A percentile compares a stretch with the other conserved stretches of the same genome.
These are phyloP conservation scores for Lachnellula suecica DNA, from an alignment of 2,329 filamentous ascomycete genomes.

Conservation along the genomic window DNA sequence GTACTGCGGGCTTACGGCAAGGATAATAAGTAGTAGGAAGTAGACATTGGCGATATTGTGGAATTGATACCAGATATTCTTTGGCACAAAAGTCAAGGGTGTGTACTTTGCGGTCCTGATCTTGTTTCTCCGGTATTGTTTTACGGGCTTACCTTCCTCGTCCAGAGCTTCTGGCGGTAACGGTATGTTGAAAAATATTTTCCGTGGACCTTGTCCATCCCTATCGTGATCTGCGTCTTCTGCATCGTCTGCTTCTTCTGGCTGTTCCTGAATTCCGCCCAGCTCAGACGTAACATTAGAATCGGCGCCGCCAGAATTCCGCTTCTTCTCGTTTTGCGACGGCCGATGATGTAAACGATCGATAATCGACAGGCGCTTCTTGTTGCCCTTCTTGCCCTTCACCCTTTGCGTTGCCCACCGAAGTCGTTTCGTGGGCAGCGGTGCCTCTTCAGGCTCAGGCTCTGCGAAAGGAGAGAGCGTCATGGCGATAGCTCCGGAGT, in stretches of 20 bases:
- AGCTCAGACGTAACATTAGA: conserved; percentile 34
- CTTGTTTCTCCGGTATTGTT: conserved; percentile 84
- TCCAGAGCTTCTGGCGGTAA: conserved; percentile 75
- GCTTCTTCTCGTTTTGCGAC: conserved; percentile 68
- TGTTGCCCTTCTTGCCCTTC: conserved; percentile 69
- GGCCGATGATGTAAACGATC: conserved; percentile 66
- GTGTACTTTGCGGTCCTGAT: conserved; percentile 98
- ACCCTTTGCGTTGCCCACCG: conserved; percentile 96
- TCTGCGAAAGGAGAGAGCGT: conserved; percentile 19
- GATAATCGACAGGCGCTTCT: conserved; percentile 82
- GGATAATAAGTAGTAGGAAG: conserved; percentile 93
- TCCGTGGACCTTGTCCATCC: conserved; percentile 44
- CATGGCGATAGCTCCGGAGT: conserved; percentile 16
- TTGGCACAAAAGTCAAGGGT: conserved; percentile 88
- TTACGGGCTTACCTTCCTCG: conserved; percentile 72
- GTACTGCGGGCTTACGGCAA: conserved; percentile 67
- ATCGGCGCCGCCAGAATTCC: conserved; percentile 43
- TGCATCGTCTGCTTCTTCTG: conserved; percentile 15
- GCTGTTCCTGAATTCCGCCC: conserved; percentile 30
- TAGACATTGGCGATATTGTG: conserved; percentile 99
- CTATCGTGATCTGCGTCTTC: conserved; percentile 38
- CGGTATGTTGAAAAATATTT: conserved; percentile 82
- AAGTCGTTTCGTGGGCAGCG: conserved; percentile 71
- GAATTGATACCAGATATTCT: conserved; percentile 97
- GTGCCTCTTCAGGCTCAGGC: conserved; percentile 40